phyloP scores from a whole-genome alignment of 257 asterid species.

The Fraxinus quadrangulata region DNA sequence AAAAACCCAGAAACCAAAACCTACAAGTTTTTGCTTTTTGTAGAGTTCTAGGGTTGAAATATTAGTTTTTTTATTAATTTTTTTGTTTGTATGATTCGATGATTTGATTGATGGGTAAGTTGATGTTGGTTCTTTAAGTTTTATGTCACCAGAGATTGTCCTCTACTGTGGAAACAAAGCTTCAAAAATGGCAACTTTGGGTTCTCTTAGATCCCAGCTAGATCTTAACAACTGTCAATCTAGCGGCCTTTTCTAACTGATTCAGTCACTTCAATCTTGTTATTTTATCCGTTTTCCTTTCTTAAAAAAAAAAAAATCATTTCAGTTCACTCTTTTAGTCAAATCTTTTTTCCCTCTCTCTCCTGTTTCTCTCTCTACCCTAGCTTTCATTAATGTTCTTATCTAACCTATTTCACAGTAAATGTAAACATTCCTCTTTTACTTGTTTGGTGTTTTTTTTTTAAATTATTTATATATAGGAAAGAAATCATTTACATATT shows the following conservation, averaged over 20 bases:
- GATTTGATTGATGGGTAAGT: constrained; percentile 36
- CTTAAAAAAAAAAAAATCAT: constrained; percentile 31
- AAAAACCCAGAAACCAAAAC: constrained; percentile 45
- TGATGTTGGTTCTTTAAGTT: constrained; percentile 7
- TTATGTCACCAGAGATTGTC: constrained; percentile 43
- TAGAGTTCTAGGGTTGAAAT: constrained; percentile 3
- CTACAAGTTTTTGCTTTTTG: constrained; percentile 8
- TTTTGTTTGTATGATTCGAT: constrained; percentile 34
- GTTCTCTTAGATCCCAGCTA: constrained; percentile 23
- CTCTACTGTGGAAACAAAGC: constrained; percentile 58
- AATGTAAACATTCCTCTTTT: no score
- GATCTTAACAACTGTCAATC: constrained; percentile 32
- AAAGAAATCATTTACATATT: background rate
- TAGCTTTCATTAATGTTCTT: no score
- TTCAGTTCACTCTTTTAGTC: constrained; percentile 25
- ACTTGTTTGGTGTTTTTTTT: background rate
- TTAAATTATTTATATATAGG: no score
- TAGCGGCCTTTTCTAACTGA: constrained; percentile 42
- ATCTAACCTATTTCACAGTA: no score
- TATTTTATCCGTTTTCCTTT: constrained; percentile 16
- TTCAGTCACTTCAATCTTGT: constrained; percentile 66
- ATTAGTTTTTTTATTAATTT: constrained; percentile 14
- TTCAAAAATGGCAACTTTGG: constrained; percentile 12
- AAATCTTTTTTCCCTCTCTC: background rate
- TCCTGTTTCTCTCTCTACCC: constrained; percentile 4